Conservation (phyloP, 768 basidiomycete genomes). For the Pholiota microspora region DNA sequence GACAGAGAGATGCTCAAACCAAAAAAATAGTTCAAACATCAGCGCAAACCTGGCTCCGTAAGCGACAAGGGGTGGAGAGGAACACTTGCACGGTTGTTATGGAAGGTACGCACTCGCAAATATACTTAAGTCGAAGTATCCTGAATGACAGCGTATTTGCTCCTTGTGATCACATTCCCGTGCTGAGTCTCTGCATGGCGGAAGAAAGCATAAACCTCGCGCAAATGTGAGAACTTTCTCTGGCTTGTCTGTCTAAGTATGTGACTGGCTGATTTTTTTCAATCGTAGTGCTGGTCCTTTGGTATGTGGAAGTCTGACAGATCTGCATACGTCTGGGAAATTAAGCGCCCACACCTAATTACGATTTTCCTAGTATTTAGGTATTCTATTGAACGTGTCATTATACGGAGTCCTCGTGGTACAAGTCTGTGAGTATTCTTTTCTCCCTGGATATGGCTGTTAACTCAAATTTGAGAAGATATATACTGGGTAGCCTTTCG, state of each 20-base stretch:
- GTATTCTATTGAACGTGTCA: background rate
- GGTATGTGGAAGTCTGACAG: background rate
- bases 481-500: background rate
- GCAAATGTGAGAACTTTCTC: background rate
- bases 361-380: background rate
- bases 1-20: no score
- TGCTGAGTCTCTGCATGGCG: background rate
- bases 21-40: background rate
- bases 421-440: background rate
- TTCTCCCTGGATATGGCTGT: background rate
- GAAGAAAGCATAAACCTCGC: background rate
- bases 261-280: background rate
- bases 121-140: background rate
- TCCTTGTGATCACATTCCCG: background rate
- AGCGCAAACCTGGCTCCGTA: background rate
- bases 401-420: constrained; percentile 1
- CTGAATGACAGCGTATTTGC: background rate
- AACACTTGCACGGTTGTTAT: background rate
- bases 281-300: background rate
- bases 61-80: no score
- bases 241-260: background rate
- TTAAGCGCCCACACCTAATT: background rate
- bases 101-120: background rate
- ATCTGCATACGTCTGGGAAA: background rate
- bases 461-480: background rate